Evolutionary conservation across 2,329 filamentous ascomycete species (phyloP).

Genomic region (Rosellinia necatrix): DNA sequence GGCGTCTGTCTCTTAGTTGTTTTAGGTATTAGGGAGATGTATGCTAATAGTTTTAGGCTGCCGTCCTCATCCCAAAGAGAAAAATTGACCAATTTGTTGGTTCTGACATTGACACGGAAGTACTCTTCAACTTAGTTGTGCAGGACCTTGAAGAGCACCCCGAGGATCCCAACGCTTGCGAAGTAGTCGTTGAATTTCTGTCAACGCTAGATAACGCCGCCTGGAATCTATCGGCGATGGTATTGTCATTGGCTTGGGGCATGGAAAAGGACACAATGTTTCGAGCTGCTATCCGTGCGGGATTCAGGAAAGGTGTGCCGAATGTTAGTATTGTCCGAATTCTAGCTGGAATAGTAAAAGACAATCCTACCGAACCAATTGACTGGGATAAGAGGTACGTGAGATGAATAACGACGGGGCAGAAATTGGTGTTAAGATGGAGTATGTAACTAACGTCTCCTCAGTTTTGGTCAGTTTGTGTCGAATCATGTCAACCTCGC

Average conservation of each 20-base stretch:
- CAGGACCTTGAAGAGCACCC: neutral
- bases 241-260: slow-evolving; percentile 6
- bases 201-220: neutral
- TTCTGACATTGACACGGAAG: neutral
- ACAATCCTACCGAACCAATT: neutral
- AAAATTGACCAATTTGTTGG: slow-evolving; percentile 15
- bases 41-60: slow-evolving; percentile 13
- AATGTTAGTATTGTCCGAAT: neutral
- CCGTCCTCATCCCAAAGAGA: slow-evolving; percentile 8
- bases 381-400: slow-evolving; percentile 24
- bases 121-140: slow-evolving; percentile 4
- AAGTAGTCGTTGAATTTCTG: neutral
- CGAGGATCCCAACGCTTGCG: neutral
- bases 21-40: neutral
- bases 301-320: neutral
- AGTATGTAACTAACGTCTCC: slow-evolving; percentile 1
- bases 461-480: slow-evolving; percentile 14
- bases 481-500: neutral
- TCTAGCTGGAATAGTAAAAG: slow-evolving; percentile 9
- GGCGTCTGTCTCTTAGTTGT: neutral
- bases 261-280: slow-evolving; percentile 10
- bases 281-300: slow-evolving; percentile 4
- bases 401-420: no score
- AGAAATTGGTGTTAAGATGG: neutral
- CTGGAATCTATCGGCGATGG: neutral